These are phyloP conservation scores for Mycena floridula DNA, from an alignment of 768 basidiomycete genomes.

Conservation along the genomic window DNA sequence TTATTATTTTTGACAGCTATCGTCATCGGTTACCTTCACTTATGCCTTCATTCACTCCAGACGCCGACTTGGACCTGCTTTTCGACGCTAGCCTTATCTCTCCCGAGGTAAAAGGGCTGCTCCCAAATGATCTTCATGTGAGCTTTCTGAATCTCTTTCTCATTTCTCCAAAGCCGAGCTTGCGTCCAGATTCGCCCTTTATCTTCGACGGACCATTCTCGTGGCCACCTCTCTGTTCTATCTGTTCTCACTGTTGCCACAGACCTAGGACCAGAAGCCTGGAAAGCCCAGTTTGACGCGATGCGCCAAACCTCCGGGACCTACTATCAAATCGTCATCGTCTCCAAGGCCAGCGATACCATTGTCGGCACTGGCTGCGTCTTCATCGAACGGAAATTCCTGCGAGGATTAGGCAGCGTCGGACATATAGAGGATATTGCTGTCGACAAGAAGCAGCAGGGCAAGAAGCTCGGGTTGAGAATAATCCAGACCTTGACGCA, in stretches of 20 bases:
- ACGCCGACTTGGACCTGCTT: constrained; percentile 66
- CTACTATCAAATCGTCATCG: constrained; percentile 84
- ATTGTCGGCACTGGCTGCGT: constrained; percentile 82
- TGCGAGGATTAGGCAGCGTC: constrained; percentile 75
- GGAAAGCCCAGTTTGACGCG: constrained; percentile 61
- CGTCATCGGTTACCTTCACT: too few relatives aligned
- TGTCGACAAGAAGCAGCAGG: constrained; percentile 83
- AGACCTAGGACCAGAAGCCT: constrained; percentile 60
- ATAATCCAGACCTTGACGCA: constrained; percentile 82
- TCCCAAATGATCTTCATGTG: constrained; percentile 68
- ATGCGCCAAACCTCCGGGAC: constrained; percentile 48
- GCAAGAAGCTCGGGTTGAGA: constrained; percentile 83
- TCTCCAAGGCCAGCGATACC: constrained; percentile 64
- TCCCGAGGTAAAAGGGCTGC: constrained; percentile 44
- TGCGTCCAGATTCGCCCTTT: constrained; percentile 77
- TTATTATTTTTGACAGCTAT: too few relatives aligned
- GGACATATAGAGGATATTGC: constrained; percentile 99
- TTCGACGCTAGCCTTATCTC: constrained; percentile 74
- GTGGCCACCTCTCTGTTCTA: constrained; percentile 83
- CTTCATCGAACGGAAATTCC: constrained; percentile 92
- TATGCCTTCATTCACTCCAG: constrained; percentile 55
- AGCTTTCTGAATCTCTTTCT: constrained; percentile 21
- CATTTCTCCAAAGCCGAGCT: not conserved
- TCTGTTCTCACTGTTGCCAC: constrained; percentile 65
- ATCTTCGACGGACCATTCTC: constrained; percentile 75